These are phyloP conservation scores for Xenosphaeropsis pyriputrescens DNA, from an alignment of 2,329 filamentous ascomycete genomes.

Conservation along the genomic window DNA sequence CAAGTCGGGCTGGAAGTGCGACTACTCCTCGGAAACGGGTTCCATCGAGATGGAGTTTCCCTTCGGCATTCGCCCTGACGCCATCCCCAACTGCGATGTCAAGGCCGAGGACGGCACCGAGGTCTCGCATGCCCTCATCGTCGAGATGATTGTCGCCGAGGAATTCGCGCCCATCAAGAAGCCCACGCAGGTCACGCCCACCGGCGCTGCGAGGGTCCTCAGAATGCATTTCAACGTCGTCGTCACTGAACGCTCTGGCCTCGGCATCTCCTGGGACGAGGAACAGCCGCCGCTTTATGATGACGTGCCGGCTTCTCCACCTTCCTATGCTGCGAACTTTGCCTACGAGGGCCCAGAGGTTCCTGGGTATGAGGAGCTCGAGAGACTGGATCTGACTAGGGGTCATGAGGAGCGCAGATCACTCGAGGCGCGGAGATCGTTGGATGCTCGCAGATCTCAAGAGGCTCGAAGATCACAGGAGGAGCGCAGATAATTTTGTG, in stretches of 20 bases:
- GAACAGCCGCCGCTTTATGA: constrained; percentile 89
- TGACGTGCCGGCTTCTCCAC: constrained; percentile 79
- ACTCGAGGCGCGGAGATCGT: too few species aligned
- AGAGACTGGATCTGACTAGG: not conserved
- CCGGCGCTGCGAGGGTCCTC: constrained; percentile 78
- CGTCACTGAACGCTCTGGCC: constrained; percentile 69
- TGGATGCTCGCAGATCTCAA: too few species aligned
- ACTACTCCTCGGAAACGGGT: constrained; percentile 50
- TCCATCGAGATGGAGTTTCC: constrained; percentile 74
- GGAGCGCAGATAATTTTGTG: too few species aligned
- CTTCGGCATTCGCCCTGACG: constrained; percentile 38
- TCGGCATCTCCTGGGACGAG: constrained; percentile 94
- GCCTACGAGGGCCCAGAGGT: constrained; percentile 11
- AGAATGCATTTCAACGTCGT: constrained; percentile 80
- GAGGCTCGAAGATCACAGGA: too few species aligned
- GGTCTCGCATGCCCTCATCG: constrained; percentile 70
- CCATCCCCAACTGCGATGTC: constrained; percentile 62
- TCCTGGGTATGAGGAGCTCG: constrained; percentile 14
- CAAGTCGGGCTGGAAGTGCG: constrained; percentile 74
- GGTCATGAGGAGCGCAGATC: not conserved
- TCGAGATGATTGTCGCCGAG: constrained; percentile 89
- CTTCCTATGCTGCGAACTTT: constrained; percentile 35
- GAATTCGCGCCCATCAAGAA: constrained; percentile 67
- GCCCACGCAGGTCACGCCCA: constrained; percentile 58
- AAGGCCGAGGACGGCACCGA: constrained; percentile 61